A percentile compares a stretch with the other conserved stretches of the same genome.
These are phyloP conservation scores for Trichoderma oligosporum DNA, from an alignment of 2,329 filamentous ascomycete species.

Conservation along the genomic window DNA sequence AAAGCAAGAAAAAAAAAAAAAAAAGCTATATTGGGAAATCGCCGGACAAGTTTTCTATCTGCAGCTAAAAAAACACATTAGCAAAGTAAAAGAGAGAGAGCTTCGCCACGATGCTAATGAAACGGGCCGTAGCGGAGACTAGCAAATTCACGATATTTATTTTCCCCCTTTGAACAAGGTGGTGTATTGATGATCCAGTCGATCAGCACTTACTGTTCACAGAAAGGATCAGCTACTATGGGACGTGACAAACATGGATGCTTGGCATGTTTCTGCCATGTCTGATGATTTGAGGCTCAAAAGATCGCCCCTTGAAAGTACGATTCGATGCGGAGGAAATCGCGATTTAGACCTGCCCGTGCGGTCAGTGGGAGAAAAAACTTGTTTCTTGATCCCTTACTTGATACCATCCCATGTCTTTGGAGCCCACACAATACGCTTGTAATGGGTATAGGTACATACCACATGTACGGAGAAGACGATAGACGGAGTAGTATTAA, in stretches of 20 bases:
- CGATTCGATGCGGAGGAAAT: slow-evolving; percentile 18
- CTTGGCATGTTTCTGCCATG: background rate
- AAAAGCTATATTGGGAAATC: background rate
- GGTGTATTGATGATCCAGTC: background rate
- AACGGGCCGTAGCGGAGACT: slow-evolving; percentile 2
- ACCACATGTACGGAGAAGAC: no score
- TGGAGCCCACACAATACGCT: background rate
- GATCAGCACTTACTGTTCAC: background rate
- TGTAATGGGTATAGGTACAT: background rate
- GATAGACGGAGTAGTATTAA: no score
- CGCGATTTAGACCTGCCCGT: slow-evolving; percentile 4
- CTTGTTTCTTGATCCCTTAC: background rate
- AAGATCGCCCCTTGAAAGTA: slow-evolving; percentile 1
- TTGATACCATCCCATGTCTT: background rate
- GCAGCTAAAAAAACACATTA: slow-evolving; percentile 1
- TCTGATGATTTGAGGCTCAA: background rate
- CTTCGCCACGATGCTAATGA: slow-evolving; percentile 14
- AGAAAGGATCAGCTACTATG: no score
- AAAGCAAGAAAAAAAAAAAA: background rate
- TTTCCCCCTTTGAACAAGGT: background rate
- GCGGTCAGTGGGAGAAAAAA: background rate
- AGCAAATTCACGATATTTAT: background rate
- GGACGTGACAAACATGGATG: background rate
- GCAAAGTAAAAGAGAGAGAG: background rate
- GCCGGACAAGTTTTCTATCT: background rate